Base-by-base conservation (phyloP, 345 rosid species). In the Cochlearia excelsa region DNA sequence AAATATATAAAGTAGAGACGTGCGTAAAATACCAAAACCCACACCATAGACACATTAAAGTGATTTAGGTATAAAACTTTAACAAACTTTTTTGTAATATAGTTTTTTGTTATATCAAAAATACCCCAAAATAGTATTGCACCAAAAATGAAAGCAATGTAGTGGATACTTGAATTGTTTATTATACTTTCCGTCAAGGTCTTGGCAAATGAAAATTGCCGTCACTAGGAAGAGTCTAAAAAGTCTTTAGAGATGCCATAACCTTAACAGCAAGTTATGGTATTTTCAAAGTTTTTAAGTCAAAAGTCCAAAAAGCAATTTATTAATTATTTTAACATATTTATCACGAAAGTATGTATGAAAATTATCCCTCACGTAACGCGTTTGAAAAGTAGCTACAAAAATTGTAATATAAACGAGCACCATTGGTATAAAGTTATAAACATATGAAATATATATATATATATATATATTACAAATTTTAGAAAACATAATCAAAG, bases 161-260 rank as follows among this genome's bases (percentile, higher is more conserved):
- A 16, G 23, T 16, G 23, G 23, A 16, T 16, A 16, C 23, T 16
- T 16, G 23, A 16, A 16, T 16, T 16, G 23, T 16, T 16, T 16
- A 16, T 53, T 34, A 37, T 30, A 9, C 5, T 49, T 57, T 8
- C 63, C 27, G 50, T 55, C 46, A 40, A 8, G 7, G 7, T 52
- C 54, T 33, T 3, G 35, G 41, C 35, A 35, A 46, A 59, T 34
- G 9, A 31, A 1, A 1, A 26, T 54, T 56, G 73, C 62, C 64
- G 69, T 70, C 59, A 50, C 27, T 7, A 62, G 38, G 59, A 70
- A 57, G 63, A 69, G 74, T 50, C 65, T 63, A 56, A 57, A 70
- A 56, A 42, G 74, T 62, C 46, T 33, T 43, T 30, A 16, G 26
- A 43, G 74, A 63, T 70, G 31, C 60, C 69, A 57, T 70, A 26